phyloP scores from a whole-genome alignment of 805 yeast species.

The Nakazawaea ambrosiae region DNA sequence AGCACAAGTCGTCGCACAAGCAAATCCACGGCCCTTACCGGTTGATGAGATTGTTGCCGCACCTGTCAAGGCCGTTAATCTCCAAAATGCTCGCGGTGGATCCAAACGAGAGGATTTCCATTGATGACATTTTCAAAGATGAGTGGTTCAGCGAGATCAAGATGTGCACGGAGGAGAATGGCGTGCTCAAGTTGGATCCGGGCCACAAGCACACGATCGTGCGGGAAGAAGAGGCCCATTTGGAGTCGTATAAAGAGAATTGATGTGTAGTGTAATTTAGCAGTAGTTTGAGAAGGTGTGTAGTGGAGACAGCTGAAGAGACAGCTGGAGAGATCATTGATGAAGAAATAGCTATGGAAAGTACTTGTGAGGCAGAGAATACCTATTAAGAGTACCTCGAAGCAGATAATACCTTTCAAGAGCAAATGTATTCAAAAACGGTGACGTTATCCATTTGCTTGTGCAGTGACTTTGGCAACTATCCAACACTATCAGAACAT shows the following conservation, averaged over 20 bases:
- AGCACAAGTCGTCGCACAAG: constrained; percentile 34
- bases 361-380: too few species aligned
- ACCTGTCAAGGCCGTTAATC: constrained; percentile 72
- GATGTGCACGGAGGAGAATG: constrained; percentile 47
- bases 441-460: too few species aligned
- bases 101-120: constrained; percentile 53
- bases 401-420: too few species aligned
- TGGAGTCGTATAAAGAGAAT: constrained; percentile 18
- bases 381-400: too few species aligned
- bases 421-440: too few species aligned
- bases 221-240: constrained; percentile 35
- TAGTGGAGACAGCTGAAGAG: too few species aligned
- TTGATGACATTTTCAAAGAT: constrained; percentile 59
- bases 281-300: too few species aligned
- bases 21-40: constrained; percentile 81
- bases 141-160: constrained; percentile 63
- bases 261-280: neutral
- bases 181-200: constrained; percentile 32
- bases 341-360: too few species aligned
- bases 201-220: constrained; percentile 47
- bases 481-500: too few species aligned
- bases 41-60: constrained; percentile 73
- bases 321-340: too few species aligned
- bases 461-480: too few species aligned
- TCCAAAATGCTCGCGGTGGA: constrained; percentile 61